Evolutionary conservation across 441 rosid genomes (phyloP).

Genomic region (Gossypium schwendimanii): DNA sequence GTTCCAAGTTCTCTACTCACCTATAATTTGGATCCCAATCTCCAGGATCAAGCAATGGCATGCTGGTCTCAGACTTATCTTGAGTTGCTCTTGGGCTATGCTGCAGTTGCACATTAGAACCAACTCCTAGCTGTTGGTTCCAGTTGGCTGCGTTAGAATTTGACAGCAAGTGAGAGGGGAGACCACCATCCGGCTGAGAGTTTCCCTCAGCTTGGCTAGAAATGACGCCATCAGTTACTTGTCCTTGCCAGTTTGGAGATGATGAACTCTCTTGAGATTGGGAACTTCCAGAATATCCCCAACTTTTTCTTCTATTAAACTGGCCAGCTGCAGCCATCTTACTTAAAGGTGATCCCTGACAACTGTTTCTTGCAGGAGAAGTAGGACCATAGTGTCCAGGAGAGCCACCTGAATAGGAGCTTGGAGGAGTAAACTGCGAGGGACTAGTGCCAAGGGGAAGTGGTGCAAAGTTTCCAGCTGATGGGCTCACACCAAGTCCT

Average conservation of each 20-base stretch:
- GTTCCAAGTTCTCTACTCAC: conserved; percentile 29
- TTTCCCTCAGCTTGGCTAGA: conserved; percentile 53
- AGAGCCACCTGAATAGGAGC: conserved; percentile 66
- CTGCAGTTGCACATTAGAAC: conserved; percentile 34
- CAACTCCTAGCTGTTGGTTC: conserved; percentile 48
- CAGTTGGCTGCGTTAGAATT: conserved; percentile 41
- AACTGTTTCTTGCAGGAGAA: conserved; percentile 85
- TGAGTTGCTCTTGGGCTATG: conserved; percentile 37
- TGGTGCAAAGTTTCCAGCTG: conserved; percentile 83
- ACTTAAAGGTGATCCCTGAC: conserved; percentile 91
- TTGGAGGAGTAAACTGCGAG: conserved; percentile 93
- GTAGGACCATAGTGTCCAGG: conserved; percentile 97
- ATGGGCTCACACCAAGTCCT: conserved; percentile 88
- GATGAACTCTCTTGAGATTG: conserved; percentile 63
- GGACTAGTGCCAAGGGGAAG: conserved; percentile 97
- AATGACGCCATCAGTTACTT: conserved; percentile 40
- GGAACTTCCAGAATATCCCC: conserved; percentile 76
- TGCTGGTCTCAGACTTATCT: conserved; percentile 48
- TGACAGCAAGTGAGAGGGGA: conserved; percentile 47
- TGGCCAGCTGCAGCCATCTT: conserved; percentile 78
- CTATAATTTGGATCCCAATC: conserved; percentile 99
- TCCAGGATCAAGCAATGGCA: conserved; percentile 82
- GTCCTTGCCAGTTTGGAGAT: conserved; percentile 65
- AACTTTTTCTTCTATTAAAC: conserved; percentile 71
- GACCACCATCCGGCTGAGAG: conserved; percentile 44